phyloP scores from a whole-genome alignment of 148 eudicot genomes.

The Dianthus caryophyllus region DNA sequence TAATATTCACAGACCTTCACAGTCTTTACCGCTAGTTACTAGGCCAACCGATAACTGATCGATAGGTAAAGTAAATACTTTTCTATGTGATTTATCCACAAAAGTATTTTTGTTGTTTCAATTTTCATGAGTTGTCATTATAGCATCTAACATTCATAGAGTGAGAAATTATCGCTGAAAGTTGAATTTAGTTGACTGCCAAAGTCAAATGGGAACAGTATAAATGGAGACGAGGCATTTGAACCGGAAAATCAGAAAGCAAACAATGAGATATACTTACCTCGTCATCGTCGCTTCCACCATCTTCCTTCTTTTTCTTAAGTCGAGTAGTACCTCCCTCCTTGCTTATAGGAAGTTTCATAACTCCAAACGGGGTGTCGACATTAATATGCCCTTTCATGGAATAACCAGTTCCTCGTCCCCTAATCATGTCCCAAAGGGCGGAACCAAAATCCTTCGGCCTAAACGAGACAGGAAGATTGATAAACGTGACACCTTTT shows the following conservation, averaged over 20 bases:
- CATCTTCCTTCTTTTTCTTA: conserved; percentile 67
- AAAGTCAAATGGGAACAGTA: neutral
- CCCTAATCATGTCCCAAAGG: conserved; percentile 94
- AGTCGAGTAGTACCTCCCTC: conserved; percentile 85
- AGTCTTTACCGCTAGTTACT: neutral
- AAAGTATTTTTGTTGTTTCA: neutral
- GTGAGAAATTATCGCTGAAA: neutral
- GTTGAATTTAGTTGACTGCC: neutral
- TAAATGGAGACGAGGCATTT: neutral
- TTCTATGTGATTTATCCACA: neutral
- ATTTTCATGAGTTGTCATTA: neutral
- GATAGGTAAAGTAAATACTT: neutral
- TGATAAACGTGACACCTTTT: conserved; percentile 46
- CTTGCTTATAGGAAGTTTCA: conserved; percentile 81
- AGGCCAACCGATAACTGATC: too few species aligned
- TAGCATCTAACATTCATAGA: too few species aligned
- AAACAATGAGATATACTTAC: conserved; percentile 24
- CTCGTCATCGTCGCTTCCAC: conserved; percentile 69
- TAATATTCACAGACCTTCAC: neutral
- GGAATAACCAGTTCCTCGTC: conserved; percentile 79
- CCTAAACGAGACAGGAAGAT: conserved; percentile 78
- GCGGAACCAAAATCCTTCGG: conserved; percentile 94
- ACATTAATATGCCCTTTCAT: conserved; percentile 83
- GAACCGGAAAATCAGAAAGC: neutral
- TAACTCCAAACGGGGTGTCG: conserved; percentile 86